phyloP scores from a whole-genome alignment of 441 rosid genomes.

The Croton setiger region DNA sequence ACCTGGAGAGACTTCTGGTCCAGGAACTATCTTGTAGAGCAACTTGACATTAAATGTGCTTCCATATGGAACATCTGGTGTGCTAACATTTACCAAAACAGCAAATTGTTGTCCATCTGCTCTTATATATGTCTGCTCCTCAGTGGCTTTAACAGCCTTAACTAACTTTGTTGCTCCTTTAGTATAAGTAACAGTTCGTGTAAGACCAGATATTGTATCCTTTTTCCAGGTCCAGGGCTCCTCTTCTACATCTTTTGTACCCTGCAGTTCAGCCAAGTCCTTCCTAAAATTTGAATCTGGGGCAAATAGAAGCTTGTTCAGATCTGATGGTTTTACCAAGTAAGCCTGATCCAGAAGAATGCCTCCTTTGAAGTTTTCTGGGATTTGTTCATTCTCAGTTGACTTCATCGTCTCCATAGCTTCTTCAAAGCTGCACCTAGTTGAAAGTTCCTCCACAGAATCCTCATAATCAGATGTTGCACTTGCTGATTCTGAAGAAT shows the following conservation, averaged over 20 bases:
- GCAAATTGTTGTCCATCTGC: constrained; percentile 56
- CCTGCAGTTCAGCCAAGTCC: constrained; percentile 68
- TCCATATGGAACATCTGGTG: constrained; percentile 91
- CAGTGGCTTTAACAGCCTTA: constrained; percentile 72
- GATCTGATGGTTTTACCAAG: constrained; percentile 35
- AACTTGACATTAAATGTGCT: constrained; percentile 55
- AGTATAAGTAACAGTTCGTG: constrained; percentile 51
- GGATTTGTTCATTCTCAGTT: constrained; percentile 41
- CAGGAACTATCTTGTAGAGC: constrained; percentile 76
- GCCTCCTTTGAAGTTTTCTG: constrained; percentile 73
- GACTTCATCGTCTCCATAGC: constrained; percentile 53
- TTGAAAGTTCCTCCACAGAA: constrained; percentile 39
- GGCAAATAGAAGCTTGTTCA: constrained; percentile 63
- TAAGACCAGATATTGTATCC: constrained; percentile 39
- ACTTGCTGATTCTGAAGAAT: constrained; percentile 39
- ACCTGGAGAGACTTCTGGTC: constrained; percentile 38
- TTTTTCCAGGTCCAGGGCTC: constrained; percentile 69
- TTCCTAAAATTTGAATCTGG: constrained; percentile 64
- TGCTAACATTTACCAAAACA: constrained; percentile 48
- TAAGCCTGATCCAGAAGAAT: constrained; percentile 60
- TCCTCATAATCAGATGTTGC: constrained; percentile 60
- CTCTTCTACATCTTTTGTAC: constrained; percentile 57
- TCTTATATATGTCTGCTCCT: constrained; percentile 65
- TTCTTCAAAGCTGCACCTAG: constrained; percentile 57
- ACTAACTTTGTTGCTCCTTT: constrained; percentile 71